A percentile compares a stretch with the other conserved stretches of the same genome.
Evolutionary conservation across 495 filamentous ascomycete species (phyloP).

Genomic region (Physcia stellaris): DNA sequence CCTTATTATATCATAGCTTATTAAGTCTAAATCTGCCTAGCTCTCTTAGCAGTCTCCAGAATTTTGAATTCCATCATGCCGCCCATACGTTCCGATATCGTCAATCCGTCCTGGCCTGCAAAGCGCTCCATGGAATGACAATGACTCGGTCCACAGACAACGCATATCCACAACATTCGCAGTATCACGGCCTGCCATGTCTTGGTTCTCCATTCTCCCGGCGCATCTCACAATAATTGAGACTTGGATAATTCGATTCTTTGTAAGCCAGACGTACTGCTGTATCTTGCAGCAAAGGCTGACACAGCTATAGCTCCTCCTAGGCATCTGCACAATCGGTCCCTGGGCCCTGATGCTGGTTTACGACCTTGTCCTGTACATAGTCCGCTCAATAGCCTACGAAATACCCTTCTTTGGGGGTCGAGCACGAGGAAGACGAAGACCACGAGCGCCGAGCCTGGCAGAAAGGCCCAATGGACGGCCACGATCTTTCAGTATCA

Average conservation of each 20-base stretch:
- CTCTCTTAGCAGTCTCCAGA: too few species aligned
- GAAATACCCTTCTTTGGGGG: slow-evolving; percentile 51
- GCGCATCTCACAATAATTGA: slow-evolving; percentile 4
- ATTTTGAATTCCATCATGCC: too few species aligned
- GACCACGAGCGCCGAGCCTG: slow-evolving; percentile 51
- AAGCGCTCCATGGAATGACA: too few species aligned
- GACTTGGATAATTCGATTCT: slow-evolving; percentile 5
- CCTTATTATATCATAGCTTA: too few species aligned
- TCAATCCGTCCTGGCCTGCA: too few species aligned
- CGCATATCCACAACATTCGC: too few species aligned
- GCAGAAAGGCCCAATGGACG: slow-evolving; percentile 43
- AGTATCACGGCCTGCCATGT: slow-evolving; percentile 2
- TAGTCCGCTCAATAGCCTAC: slow-evolving; percentile 43
- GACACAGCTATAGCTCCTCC: slow-evolving; percentile 35
- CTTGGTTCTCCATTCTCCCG: slow-evolving; percentile 3
- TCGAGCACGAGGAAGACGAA: slow-evolving; percentile 43
- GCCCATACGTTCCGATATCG: too few species aligned
- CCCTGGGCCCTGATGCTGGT: slow-evolving; percentile 53
- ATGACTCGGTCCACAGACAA: too few species aligned
- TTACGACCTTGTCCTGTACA: slow-evolving; percentile 54
- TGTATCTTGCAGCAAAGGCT: neutral
- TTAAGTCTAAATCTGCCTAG: too few species aligned
- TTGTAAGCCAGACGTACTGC: neutral
- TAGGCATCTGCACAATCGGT: slow-evolving; percentile 48
- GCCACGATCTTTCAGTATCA: slow-evolving; percentile 35